phyloP scores from a whole-genome alignment of 495 filamentous ascomycete species.

The Ascodesmis nigricans region DNA sequence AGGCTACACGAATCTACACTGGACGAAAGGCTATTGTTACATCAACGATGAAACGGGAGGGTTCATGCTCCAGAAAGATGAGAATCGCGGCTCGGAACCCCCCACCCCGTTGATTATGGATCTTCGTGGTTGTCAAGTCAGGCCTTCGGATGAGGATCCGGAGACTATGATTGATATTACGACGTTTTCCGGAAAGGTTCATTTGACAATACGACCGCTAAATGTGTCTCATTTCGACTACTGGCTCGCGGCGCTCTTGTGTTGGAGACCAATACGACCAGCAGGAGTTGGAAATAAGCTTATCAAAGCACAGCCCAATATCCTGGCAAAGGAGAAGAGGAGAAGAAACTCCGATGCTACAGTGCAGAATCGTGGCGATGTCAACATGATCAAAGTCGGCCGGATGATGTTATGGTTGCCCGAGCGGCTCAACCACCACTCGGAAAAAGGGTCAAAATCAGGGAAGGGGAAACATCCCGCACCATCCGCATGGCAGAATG shows the following conservation, averaged over 20 bases:
- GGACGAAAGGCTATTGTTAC: conserved; percentile 39
- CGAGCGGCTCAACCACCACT: conserved; percentile 28
- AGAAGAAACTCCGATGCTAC: conserved; percentile 37
- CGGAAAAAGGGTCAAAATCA: too few species aligned
- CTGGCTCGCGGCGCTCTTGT: conserved; percentile 82
- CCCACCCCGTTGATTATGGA: conserved; percentile 43
- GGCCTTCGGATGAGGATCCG: conserved; percentile 35
- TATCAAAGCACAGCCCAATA: conserved; percentile 38
- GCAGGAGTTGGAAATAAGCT: conserved; percentile 51
- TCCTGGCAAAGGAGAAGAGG: conserved; percentile 29
- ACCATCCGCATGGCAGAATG: conserved; percentile 50
- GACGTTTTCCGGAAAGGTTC: conserved; percentile 42
- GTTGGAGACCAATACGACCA: conserved; percentile 77
- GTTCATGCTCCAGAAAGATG: conserved; percentile 37
- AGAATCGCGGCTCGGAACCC: conserved; percentile 26
- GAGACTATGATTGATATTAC: conserved; percentile 60
- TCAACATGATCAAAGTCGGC: conserved; percentile 88
- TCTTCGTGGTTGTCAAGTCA: conserved; percentile 67
- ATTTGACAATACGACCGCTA: conserved; percentile 53
- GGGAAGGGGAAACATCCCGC: conserved; percentile 14
- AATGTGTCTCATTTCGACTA: conserved; percentile 57
- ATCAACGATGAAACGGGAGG: conserved; percentile 45
- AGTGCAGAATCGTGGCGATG: conserved; percentile 36
- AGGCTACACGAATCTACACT: conserved; percentile 30
- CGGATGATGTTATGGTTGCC: conserved; percentile 86